These are phyloP conservation scores for Eustoma russellianum DNA, from an alignment of 257 asterid species.

Conservation along the genomic window DNA sequence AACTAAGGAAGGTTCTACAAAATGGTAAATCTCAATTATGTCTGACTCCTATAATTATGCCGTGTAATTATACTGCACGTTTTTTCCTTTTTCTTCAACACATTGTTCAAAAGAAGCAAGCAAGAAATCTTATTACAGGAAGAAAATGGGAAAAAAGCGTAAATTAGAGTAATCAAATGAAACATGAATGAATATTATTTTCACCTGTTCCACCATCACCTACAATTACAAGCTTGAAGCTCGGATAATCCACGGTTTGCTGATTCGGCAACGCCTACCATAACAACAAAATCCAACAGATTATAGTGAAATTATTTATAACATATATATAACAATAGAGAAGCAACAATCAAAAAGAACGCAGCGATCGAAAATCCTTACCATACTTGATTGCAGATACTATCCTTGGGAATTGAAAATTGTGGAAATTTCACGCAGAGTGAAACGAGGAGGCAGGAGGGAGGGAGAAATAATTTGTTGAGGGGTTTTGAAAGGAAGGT, in stretches of 20 bases:
- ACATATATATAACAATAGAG: background rate
- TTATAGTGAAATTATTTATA: background rate
- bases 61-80: no score
- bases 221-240: conserved; percentile 81
- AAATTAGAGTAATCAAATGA: background rate
- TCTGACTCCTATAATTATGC: no score
- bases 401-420: background rate
- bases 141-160: background rate
- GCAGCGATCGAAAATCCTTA: background rate
- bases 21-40: no score
- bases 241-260: conserved; percentile 74
- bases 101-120: no score
- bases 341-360: background rate
- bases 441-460: background rate
- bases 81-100: background rate
- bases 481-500: conserved; percentile 10
- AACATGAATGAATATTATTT: background rate
- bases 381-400: background rate
- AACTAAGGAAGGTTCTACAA: no score
- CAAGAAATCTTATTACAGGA: background rate
- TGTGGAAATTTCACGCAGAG: background rate
- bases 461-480: background rate
- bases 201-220: conserved; percentile 91
- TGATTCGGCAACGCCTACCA: conserved; percentile 67
- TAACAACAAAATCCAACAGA: background rate